Evolutionary conservation across 331 rosid species (phyloP).

Genomic region (Rhamnella rubrinervis): DNA sequence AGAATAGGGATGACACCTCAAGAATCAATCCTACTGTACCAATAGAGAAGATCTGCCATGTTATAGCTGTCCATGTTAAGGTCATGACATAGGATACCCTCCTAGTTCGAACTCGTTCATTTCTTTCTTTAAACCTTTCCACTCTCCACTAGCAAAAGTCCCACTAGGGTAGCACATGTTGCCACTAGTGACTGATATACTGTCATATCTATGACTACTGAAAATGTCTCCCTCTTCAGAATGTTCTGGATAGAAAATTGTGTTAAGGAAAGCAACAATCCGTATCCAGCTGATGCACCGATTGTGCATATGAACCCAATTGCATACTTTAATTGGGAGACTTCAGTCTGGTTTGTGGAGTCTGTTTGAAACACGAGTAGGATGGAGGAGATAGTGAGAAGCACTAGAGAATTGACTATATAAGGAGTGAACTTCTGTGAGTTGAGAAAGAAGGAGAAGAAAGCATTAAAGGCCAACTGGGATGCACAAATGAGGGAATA

Average conservation of each 20-base stretch:
- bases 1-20: constrained; percentile 66
- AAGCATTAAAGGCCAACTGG: constrained; percentile 67
- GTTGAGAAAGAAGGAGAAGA: constrained; percentile 68
- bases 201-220: constrained; percentile 45
- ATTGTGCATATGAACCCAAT: constrained; percentile 62
- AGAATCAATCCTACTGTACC: constrained; percentile 59
- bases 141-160: constrained; percentile 68
- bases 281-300: constrained; percentile 51
- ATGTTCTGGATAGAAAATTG: constrained; percentile 48
- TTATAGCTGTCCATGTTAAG: constrained; percentile 42
- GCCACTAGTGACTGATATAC: constrained; percentile 34
- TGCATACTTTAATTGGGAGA: constrained; percentile 38
- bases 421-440: constrained; percentile 68
- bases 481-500: constrained; percentile 62
- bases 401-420: constrained; percentile 59
- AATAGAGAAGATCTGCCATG: constrained; percentile 43
- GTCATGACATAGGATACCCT: constrained; percentile 44
- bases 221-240: constrained; percentile 38
- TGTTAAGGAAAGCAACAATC: constrained; percentile 42
- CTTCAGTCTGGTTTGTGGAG: constrained; percentile 23
- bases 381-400: constrained; percentile 63
- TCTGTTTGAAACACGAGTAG: constrained; percentile 55
- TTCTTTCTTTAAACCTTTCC: constrained; percentile 50
- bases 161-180: constrained; percentile 32
- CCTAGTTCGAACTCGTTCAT: constrained; percentile 44